Conservation (phyloP, 75 land plant genomes). For the Azolla pinnata region DNA sequence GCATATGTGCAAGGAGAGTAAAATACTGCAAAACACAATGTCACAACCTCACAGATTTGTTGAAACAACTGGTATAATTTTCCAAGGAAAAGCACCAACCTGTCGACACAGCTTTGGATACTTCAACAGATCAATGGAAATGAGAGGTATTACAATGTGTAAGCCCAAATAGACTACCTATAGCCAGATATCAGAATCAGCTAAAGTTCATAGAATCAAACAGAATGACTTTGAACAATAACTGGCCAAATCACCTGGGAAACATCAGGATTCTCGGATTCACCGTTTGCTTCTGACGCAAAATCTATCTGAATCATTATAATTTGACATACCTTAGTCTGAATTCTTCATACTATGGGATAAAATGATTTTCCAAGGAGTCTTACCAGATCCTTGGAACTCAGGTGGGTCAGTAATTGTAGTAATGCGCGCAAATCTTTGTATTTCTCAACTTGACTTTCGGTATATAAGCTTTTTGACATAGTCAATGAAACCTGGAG, state of each 20-base stretch:
- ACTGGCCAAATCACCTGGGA: constrained; percentile 77
- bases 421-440: constrained; percentile 92
- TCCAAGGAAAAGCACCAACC: constrained; percentile 29
- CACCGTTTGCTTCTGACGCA: constrained; percentile 44
- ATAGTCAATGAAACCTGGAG: constrained; percentile 23
- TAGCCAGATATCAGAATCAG: too few relatives aligned
- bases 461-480: constrained; percentile 60
- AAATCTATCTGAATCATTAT: constrained; percentile 98
- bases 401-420: constrained; percentile 72
- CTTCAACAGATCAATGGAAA: constrained; percentile 81
- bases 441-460: constrained; percentile 78
- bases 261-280: constrained; percentile 51
- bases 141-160: constrained; percentile 80
- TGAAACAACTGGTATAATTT: not conserved
- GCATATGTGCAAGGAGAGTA: constrained; percentile 70
- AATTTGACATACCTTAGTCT: too few relatives aligned
- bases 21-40: constrained; percentile 58
- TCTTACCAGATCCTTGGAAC: constrained; percentile 91
- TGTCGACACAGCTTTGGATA: constrained; percentile 87
- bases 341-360: too few relatives aligned
- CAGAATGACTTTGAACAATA: too few relatives aligned
- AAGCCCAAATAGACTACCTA: constrained; percentile 89
- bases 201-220: too few relatives aligned
- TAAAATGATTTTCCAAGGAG: too few relatives aligned
- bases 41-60: not conserved